Percentiles rank a stretch among this genome's conserved stretches.
These are phyloP conservation scores for Lolium perenne DNA, from an alignment of 176 grass and related monocot genomes.

Conservation along the genomic window DNA sequence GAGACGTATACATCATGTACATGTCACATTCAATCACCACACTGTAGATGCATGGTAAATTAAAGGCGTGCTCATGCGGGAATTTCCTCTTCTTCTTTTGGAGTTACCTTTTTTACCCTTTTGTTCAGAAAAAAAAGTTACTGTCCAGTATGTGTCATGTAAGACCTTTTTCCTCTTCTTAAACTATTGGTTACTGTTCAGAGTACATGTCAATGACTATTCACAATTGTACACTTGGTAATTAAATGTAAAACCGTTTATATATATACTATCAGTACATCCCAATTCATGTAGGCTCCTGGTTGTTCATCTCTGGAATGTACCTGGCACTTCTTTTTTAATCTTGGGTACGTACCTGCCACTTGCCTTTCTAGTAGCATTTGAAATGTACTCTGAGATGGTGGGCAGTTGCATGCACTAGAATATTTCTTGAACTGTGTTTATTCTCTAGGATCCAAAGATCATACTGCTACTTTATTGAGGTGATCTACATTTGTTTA, in stretches of 20 bases:
- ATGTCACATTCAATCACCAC: slow-evolving; percentile 44
- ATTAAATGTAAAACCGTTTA: slow-evolving; percentile 30
- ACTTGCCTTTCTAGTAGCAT: neutral
- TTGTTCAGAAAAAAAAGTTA: slow-evolving; percentile 25
- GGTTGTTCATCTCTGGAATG: neutral
- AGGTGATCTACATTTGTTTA: neutral
- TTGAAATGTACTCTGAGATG: slow-evolving; percentile 7
- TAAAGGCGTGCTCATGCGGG: slow-evolving; percentile 41
- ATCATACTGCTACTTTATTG: neutral
- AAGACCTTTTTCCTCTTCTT: neutral
- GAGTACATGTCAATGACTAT: slow-evolving; percentile 28
- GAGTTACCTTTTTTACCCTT: neutral
- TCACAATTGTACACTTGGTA: slow-evolving; percentile 28
- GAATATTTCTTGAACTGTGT: slow-evolving; percentile 33
- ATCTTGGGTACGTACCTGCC: neutral
- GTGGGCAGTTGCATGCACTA: neutral
- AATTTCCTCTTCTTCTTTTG: slow-evolving; percentile 31
- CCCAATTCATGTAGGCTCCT: neutral
- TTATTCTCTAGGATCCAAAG: slow-evolving; percentile 54
- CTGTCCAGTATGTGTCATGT: slow-evolving; percentile 44
- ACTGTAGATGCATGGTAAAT: slow-evolving; percentile 35
- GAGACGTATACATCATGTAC: slow-evolving; percentile 37
- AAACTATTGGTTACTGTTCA: slow-evolving; percentile 13
- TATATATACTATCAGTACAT: neutral
- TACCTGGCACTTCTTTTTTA: neutral